Percentiles rank a stretch among this genome's conserved stretches.
Evolutionary conservation across 768 basidiomycete species (phyloP).

Genomic region (Coprinopsis marcescibilis): DNA sequence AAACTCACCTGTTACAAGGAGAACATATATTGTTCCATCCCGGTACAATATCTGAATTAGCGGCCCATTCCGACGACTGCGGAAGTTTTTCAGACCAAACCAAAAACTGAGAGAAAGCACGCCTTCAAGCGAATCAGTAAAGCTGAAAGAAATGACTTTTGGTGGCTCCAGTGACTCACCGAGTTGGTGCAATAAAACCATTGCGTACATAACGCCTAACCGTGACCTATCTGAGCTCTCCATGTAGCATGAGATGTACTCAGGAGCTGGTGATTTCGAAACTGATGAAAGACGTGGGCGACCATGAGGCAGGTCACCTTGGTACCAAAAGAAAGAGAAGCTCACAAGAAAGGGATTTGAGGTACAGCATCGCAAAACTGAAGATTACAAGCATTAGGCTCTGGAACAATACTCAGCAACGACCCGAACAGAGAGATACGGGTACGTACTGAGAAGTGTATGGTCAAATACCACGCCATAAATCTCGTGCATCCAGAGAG

Average conservation of each 20-base stretch:
- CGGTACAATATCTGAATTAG: neutral
- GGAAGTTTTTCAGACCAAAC: neutral
- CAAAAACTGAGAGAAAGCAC: neutral
- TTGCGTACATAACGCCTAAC: neutral
- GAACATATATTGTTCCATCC: constrained; percentile 1
- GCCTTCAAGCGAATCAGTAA: neutral
- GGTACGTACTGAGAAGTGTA: neutral
- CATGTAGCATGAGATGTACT: neutral
- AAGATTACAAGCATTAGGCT: neutral
- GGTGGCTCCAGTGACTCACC: neutral
- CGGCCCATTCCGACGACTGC: neutral
- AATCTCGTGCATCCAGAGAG: neutral
- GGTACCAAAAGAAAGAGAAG: neutral
- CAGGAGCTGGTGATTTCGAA: neutral
- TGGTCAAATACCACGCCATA: neutral
- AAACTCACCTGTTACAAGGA: neutral
- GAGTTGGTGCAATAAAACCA: neutral
- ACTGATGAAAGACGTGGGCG: neutral
- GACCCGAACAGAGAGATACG: neutral
- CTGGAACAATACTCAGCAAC: neutral
- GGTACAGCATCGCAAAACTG: neutral
- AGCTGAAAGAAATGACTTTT: neutral
- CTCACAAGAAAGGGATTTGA: neutral
- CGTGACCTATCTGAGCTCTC: neutral
- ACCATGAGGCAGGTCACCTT: neutral